Evolutionary conservation across 768 basidiomycete genomes (phyloP).

Genomic region (Kwoniella mangroviensis): DNA sequence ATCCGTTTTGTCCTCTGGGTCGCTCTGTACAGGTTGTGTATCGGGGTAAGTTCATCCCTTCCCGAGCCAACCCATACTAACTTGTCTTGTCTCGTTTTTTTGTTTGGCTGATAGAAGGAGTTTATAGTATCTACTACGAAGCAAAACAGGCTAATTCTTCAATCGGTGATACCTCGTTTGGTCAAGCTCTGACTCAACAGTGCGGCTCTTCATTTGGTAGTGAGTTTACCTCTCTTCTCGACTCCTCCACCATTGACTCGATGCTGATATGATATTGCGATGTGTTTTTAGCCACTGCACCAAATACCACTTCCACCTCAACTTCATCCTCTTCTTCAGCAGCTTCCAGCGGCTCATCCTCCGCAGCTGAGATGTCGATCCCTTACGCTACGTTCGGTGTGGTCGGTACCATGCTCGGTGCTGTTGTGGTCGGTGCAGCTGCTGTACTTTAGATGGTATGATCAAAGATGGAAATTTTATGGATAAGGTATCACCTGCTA

Average conservation of each 20-base stretch:
- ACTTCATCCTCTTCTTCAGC: constrained; percentile 17
- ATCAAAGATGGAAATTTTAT: neutral
- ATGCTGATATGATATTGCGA: neutral
- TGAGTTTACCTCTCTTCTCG: constrained; percentile 27
- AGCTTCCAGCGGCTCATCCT: constrained; percentile 14
- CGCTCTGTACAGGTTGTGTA: constrained; percentile 57
- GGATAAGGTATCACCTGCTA: neutral
- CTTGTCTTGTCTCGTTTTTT: neutral
- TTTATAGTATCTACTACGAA: constrained; percentile 51
- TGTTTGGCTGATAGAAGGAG: neutral
- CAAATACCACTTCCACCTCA: constrained; percentile 8
- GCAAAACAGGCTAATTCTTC: constrained; percentile 42
- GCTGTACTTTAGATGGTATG: constrained; percentile 19
- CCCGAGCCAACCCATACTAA: too few species aligned
- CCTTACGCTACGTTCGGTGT: constrained; percentile 8
- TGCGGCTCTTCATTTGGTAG: constrained; percentile 50
- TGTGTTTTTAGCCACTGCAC: constrained; percentile 17
- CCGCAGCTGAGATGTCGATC: constrained; percentile 10
- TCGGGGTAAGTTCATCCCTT: constrained; percentile 39
- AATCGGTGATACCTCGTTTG: constrained; percentile 37
- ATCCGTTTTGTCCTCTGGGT: constrained; percentile 30
- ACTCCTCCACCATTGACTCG: neutral
- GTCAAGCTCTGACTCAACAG: constrained; percentile 36
- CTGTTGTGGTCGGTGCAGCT: constrained; percentile 17
- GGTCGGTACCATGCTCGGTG: constrained; percentile 16